Evolutionary conservation across 2,329 filamentous ascomycete species (phyloP), one percentile per base, ranked within the genome.

Genomic region (Stromatinia cepivora): DNA sequence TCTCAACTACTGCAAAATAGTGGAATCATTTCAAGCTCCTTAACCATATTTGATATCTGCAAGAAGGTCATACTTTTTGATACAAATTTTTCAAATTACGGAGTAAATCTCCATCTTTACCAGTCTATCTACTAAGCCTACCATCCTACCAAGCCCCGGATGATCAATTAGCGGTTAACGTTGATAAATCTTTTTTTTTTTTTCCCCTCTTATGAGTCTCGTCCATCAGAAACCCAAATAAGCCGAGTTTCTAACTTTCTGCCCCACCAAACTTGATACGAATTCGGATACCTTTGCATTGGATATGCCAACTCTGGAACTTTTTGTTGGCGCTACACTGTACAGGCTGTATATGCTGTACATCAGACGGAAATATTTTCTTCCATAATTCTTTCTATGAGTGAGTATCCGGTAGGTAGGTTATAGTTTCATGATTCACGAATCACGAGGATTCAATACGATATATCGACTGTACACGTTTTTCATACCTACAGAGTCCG

Each of bases 101-200:
- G 39, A 42, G 39, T 6, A 17, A 6, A 42, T 42, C 39, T 42
- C 15, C 15, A 17, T 42, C 10, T 42, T 42, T 13, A 10, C 10
- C 39, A 42, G 39, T 13, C 39, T 42, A 10, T 3, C 17, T 48
- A n/a, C 6, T 17, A 8, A 20, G 8, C 46, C 17, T 48, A 17
- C 45, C 45, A 20, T 15, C 45, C 17, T 48, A 42, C 50, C 11
- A 28, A 28, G 25, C 52, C 17, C 31, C 8, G 10, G 3, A 34
- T 31, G 34, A 61, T 61, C 58, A 61, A 9, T 39, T 28, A n/a
- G 58, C 58, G 58, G 25, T 48, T 61, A 61, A 61, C 58, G 58
- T 48, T 28, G 58, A 61, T 61, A 34, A 61, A 11, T 22, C 25
- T 4, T 20, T 31, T 28, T 31, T 20, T 31, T 34, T 17, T n/a